Conservation (phyloP, 2,329 filamentous ascomycete species). For the Acrodontium crateriforme region DNA sequence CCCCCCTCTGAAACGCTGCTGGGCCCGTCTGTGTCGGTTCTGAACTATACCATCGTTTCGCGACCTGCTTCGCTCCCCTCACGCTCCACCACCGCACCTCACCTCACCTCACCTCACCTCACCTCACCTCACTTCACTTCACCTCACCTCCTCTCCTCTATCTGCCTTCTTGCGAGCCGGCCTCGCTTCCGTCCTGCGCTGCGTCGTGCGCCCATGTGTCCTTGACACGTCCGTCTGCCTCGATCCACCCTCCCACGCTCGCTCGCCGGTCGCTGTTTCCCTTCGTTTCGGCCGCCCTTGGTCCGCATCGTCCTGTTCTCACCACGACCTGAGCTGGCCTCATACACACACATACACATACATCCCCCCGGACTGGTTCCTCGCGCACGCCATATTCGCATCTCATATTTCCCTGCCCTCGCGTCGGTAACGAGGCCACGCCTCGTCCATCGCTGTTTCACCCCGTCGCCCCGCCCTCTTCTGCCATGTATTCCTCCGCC, state of each 20-base stretch:
- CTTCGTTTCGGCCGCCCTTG: neutral
- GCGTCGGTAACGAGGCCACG: neutral
- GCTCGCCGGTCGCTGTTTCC: neutral
- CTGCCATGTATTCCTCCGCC: constrained; percentile 32
- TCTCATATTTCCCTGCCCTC: constrained; percentile 1
- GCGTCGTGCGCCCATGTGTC: too few species aligned
- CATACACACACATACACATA: neutral
- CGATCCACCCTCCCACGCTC: neutral
- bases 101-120: neutral
- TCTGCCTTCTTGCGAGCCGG: too few species aligned
- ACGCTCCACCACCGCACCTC: neutral
- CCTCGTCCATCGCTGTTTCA: neutral
- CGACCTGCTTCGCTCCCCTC: too few species aligned
- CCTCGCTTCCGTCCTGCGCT: constrained; percentile 1
- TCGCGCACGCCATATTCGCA: neutral
- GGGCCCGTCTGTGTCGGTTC: too few species aligned
- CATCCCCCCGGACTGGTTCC: neutral
- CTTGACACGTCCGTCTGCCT: neutral
- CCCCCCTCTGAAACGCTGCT: neutral
- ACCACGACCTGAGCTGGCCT: neutral
- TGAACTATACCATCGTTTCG: too few species aligned
- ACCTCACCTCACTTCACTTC: neutral
- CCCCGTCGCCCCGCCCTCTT: neutral
- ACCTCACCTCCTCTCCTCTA: neutral
- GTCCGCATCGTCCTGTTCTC: neutral